phyloP scores from a whole-genome alignment of 176 grass and related monocot species.

The Echinochloa phyllopogon region DNA sequence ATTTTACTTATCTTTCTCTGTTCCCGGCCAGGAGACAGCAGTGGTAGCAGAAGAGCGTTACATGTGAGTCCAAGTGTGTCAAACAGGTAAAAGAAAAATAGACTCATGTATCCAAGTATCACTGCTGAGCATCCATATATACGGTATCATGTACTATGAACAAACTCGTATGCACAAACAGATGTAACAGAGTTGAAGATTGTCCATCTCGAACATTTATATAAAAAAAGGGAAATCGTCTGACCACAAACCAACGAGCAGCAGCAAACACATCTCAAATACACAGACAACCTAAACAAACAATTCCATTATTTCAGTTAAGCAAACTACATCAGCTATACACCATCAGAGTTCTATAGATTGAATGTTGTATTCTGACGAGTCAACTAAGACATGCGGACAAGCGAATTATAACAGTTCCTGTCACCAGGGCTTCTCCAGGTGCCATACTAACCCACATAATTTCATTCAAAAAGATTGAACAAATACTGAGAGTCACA shows the following conservation, averaged over 20 bases:
- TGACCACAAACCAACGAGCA: neutral
- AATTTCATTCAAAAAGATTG: neutral
- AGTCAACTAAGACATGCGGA: neutral
- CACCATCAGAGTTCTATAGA: neutral
- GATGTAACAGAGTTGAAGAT: neutral
- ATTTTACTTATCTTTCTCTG: neutral
- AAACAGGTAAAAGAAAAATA: neutral
- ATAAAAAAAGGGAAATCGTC: neutral
- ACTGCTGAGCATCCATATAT: neutral
- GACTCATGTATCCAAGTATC: neutral
- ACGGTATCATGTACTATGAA: too few relatives aligned
- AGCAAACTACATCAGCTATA: neutral
- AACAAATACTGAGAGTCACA: neutral
- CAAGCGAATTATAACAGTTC: neutral
- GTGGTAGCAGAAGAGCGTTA: neutral
- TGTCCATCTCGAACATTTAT: neutral
- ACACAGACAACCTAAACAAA: neutral
- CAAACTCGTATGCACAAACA: neutral
- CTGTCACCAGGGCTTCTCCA: neutral
- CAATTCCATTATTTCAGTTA: neutral
- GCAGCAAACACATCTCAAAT: neutral
- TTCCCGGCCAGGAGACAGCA: neutral
- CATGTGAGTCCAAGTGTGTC: neutral
- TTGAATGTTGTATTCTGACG: neutral
- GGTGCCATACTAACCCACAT: neutral